Evolutionary conservation across 2,329 filamentous ascomycete genomes (phyloP).

Genomic region (Cladosporium sp.): DNA sequence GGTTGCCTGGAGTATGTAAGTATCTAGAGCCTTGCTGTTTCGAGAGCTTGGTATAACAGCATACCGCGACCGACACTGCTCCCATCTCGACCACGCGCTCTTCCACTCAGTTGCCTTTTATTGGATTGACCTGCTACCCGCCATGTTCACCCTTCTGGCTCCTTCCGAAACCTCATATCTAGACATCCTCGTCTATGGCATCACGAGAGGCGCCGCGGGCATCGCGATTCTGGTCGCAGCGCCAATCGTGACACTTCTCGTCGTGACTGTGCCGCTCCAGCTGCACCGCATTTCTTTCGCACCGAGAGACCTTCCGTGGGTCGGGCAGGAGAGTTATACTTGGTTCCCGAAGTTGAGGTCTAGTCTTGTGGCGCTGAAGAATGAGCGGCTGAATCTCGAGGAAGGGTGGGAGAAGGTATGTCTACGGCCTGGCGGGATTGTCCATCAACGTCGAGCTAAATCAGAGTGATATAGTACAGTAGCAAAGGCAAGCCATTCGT

Average conservation of each 20-base stretch:
- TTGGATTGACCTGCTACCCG: background rate
- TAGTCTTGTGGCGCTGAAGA: slow-evolving; percentile 10
- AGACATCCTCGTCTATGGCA: background rate
- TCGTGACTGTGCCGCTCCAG: slow-evolving; percentile 9
- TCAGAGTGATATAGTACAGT: slow-evolving; percentile 12
- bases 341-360: slow-evolving; percentile 22
- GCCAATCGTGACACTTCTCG: background rate
- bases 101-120: background rate
- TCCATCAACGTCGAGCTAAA: background rate
- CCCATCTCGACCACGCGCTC: background rate
- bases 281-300: slow-evolving; percentile 18
- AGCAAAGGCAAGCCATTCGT: slow-evolving; percentile 21
- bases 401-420: slow-evolving; percentile 21
- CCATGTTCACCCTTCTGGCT: background rate
- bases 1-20: background rate
- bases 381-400: slow-evolving; percentile 14
- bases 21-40: background rate
- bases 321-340: slow-evolving; percentile 8
- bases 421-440: background rate
- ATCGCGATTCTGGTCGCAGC: background rate
- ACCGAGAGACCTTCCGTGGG: slow-evolving; percentile 22
- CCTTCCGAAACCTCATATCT: background rate
- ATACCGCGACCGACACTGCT: background rate
- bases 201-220: background rate
- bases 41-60: background rate